Evolutionary conservation across 257 asterid genomes (phyloP).

Genomic region (Nicotiana tabacum): DNA sequence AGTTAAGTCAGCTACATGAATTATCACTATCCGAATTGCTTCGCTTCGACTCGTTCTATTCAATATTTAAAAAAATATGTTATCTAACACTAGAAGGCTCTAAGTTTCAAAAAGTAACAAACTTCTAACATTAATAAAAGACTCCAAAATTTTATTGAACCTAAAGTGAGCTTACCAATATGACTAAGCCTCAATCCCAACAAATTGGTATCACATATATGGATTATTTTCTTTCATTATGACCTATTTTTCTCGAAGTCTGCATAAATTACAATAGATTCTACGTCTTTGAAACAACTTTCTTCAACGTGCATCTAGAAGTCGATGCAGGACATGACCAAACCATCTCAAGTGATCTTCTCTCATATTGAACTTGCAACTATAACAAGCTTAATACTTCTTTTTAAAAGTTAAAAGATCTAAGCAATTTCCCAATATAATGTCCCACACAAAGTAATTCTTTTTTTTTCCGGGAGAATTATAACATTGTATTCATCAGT

Average conservation of each 20-base stretch:
- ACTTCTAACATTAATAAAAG: background rate
- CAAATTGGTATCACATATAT: background rate
- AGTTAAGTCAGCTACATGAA: background rate
- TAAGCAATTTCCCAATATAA: background rate
- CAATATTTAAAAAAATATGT: background rate
- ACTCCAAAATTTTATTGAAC: background rate
- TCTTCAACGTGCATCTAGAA: background rate
- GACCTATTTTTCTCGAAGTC: background rate
- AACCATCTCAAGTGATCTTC: background rate
- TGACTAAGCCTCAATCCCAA: background rate
- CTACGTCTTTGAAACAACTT: background rate
- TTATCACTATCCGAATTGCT: background rate
- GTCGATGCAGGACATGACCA: background rate
- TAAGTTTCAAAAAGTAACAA: no score
- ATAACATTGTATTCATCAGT: no score
- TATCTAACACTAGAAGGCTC: background rate
- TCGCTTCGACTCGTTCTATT: background rate
- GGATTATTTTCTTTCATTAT: background rate
- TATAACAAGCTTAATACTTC: background rate
- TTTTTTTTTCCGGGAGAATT: no score
- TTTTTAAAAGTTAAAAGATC: slow-evolving; percentile 1
- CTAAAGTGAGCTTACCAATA: background rate
- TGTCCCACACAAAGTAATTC: background rate
- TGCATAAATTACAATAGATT: background rate
- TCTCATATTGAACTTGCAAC: background rate